These are phyloP conservation scores for Monilinia vaccinii-corymbosi DNA, from an alignment of 2,329 filamentous ascomycete genomes.

Conservation along the genomic window DNA sequence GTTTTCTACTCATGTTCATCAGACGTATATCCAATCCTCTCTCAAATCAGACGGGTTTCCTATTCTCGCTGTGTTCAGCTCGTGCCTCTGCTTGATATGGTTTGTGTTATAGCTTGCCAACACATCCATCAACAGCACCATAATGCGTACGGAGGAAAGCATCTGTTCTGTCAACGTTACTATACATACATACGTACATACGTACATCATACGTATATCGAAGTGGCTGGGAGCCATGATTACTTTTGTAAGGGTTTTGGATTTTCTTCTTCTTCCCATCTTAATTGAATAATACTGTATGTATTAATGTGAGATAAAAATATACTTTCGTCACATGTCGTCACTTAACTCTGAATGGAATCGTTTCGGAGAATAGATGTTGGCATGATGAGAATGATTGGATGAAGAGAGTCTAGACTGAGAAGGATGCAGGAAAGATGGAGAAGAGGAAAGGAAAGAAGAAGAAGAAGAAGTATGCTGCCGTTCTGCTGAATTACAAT, in stretches of 20 bases:
- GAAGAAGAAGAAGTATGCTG: not conserved
- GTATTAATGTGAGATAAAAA: not conserved
- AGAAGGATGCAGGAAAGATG: not conserved
- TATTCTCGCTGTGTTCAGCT: conserved; percentile 11
- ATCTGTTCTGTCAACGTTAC: conserved; percentile 1
- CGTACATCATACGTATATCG: not conserved
- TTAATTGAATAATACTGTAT: not conserved
- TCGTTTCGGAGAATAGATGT: not conserved
- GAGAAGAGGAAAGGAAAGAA: not conserved
- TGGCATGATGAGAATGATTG: not conserved
- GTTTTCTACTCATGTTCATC: conserved; percentile 6
- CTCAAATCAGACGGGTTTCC: conserved; percentile 2
- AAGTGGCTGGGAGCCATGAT: not conserved
- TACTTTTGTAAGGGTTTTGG: too few relatives aligned
- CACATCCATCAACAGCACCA: conserved; percentile 8
- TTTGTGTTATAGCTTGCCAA: conserved; percentile 9
- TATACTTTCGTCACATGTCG: not conserved
- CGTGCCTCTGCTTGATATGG: conserved; percentile 2
- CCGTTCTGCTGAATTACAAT: not conserved
- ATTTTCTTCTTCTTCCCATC: too few relatives aligned
- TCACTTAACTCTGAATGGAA: not conserved
- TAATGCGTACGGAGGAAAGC: conserved; percentile 5
- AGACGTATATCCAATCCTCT: conserved; percentile 9
- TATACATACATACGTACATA: not conserved
- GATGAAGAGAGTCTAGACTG: not conserved